phyloP scores from a whole-genome alignment of 129 eudicot genomes.

The Arctium minus region DNA sequence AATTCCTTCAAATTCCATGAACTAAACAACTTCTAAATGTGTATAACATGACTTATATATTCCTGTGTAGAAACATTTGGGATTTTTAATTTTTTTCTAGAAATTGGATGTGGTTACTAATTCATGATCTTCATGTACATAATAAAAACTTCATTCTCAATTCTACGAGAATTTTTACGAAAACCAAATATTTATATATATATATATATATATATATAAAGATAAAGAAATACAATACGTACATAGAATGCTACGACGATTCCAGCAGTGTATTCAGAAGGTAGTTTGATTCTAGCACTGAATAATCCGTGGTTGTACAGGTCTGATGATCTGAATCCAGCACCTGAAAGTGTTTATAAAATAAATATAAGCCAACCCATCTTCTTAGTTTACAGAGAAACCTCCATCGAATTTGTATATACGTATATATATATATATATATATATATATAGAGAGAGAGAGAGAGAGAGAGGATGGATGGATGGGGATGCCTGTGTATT shows the following conservation, averaged over 20 bases:
- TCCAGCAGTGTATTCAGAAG: slow-evolving; percentile 87
- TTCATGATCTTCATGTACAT: too few relatives aligned
- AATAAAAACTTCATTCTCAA: too few relatives aligned
- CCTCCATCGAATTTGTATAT: neutral
- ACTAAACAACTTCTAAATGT: too few relatives aligned
- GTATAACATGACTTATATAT: too few relatives aligned
- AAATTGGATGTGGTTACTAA: too few relatives aligned
- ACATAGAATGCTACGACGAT: slow-evolving; percentile 91
- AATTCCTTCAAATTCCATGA: too few relatives aligned
- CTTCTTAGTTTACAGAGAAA: neutral
- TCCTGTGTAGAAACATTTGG: too few relatives aligned
- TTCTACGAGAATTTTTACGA: too few relatives aligned
- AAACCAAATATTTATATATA: too few relatives aligned
- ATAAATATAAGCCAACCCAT: neutral
- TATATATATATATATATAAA: neutral
- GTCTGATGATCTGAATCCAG: slow-evolving; percentile 80
- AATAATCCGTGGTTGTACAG: slow-evolving; percentile 78
- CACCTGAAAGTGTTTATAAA: slow-evolving; percentile 41
- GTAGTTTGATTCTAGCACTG: slow-evolving; percentile 85
- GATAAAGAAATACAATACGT: slow-evolving; percentile 8
- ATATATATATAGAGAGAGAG: neutral
- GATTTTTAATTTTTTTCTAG: too few relatives aligned
- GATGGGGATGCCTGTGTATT: slow-evolving; percentile 51
- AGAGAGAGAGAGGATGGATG: neutral
- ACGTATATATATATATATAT: neutral